Conservation (phyloP, 1,284 basidiomycete species). For the Trichosporon inkin region DNA sequence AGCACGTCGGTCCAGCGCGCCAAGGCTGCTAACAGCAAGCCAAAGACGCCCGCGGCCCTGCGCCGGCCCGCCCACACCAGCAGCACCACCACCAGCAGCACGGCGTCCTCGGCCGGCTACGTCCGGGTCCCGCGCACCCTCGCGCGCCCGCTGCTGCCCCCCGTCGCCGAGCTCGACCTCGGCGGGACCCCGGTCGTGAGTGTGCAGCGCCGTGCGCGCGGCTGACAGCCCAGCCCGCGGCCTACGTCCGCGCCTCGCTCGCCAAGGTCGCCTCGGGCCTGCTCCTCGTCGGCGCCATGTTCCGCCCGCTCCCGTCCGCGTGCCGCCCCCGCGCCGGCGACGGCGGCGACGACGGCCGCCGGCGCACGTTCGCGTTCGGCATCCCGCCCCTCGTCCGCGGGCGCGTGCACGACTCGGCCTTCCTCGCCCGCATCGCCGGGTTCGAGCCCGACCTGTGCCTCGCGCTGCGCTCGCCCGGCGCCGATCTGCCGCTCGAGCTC, state of each 20-base stretch:
- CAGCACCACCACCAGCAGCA: neutral
- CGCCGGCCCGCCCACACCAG: too few relatives aligned
- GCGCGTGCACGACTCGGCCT: constrained; percentile 10
- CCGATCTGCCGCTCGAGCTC: constrained; percentile 15
- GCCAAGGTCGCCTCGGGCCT: constrained; percentile 22
- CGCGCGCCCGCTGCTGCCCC: constrained; percentile 5
- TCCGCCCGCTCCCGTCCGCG: constrained; percentile 21
- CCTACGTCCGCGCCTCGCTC: constrained; percentile 27
- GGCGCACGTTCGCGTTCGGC: constrained; percentile 20
- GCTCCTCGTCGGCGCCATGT: constrained; percentile 19
- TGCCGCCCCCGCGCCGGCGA: constrained; percentile 10
- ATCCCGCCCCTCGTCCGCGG: constrained; percentile 25
- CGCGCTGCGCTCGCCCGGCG: constrained; percentile 21
- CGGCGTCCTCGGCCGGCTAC: neutral
- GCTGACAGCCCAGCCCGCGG: constrained; percentile 25
- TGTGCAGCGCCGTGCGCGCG: constrained; percentile 9
- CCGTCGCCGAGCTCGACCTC: constrained; percentile 10
- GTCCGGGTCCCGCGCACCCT: constrained; percentile 11
- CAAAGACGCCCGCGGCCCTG: neutral
- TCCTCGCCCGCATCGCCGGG: constrained; percentile 6
- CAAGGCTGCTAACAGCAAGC: constrained; percentile 19
- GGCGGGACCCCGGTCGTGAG: constrained; percentile 26
- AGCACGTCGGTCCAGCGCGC: constrained; percentile 22
- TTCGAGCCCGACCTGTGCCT: constrained; percentile 34
- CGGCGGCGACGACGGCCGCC: neutral